phyloP scores from a whole-genome alignment of 257 asterid species.

The Scutellaria minor region DNA sequence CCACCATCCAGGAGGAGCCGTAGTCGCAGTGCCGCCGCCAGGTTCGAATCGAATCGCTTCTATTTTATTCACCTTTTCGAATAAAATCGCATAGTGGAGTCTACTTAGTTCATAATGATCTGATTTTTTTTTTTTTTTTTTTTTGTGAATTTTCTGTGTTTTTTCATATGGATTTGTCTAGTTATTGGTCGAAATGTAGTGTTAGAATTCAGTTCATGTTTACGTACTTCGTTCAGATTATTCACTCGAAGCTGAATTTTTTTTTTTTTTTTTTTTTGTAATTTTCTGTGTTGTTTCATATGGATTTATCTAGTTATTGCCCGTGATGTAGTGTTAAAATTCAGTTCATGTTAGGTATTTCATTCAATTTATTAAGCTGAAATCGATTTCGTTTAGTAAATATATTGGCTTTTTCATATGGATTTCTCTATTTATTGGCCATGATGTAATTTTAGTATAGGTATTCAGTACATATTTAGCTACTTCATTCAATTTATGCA shows the following conservation, averaged over 20 bases:
- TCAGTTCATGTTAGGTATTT: not conserved
- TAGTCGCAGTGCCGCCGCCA: conserved; percentile 28
- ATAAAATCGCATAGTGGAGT: too few relatives aligned
- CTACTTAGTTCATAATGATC: too few relatives aligned
- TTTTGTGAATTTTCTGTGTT: not conserved
- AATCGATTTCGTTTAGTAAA: not conserved
- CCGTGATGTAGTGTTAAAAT: not conserved
- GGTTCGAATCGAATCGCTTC: conserved; percentile 9
- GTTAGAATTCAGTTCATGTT: not conserved
- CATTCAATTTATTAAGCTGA: not conserved
- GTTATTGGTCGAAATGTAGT: not conserved
- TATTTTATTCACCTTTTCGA: too few relatives aligned
- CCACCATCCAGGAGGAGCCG: conserved; percentile 28
- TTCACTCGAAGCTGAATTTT: not conserved
- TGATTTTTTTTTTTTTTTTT: not conserved
- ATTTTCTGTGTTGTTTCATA: not conserved
- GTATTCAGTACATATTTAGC: not conserved
- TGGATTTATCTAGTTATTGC: not conserved
- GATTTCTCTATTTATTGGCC: too few relatives aligned
- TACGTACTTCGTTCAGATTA: not conserved
- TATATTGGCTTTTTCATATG: too few relatives aligned
- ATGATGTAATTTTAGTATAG: not conserved
- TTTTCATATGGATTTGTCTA: too few relatives aligned
- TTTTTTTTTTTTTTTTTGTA: not conserved
- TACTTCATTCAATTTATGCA: not conserved